Percentiles rank a stretch among this genome's conserved stretches.
Conservation (phyloP, 2,329 filamentous ascomycete species). For the Trichophyton rubrum region DNA sequence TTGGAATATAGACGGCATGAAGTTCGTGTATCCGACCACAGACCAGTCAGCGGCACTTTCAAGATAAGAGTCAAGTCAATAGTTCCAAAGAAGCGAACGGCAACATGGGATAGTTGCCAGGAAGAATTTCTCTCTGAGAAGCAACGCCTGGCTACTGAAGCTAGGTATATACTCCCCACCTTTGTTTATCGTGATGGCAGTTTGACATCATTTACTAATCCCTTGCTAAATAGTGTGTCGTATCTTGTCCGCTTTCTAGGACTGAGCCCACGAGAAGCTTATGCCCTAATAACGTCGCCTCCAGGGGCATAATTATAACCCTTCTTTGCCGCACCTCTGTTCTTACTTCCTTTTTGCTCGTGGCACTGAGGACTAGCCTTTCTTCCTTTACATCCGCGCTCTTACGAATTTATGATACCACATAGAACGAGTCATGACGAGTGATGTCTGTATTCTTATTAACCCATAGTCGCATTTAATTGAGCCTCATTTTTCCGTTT, state of each 20-base stretch:
- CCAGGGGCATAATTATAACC: neutral
- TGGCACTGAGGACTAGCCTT: neutral
- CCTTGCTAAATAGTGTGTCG: conserved; percentile 40
- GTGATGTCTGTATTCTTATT: neutral
- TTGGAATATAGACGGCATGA: conserved; percentile 81
- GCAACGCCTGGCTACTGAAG: conserved; percentile 53
- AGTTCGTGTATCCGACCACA: conserved; percentile 79
- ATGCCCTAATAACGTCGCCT: conserved; percentile 25
- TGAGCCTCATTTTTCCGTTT: neutral
- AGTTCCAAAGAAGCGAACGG: conserved; percentile 50
- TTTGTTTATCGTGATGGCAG: neutral
- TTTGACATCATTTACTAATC: neutral
- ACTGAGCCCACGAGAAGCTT: conserved; percentile 42
- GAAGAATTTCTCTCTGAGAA: conserved; percentile 62
- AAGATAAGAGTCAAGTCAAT: conserved; percentile 75
- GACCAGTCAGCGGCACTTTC: conserved; percentile 80
- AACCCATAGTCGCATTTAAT: neutral
- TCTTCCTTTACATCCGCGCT: neutral
- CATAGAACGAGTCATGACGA: neutral
- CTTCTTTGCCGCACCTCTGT: neutral
- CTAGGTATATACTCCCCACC: conserved; percentile 52
- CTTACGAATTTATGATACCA: conserved; percentile 6
- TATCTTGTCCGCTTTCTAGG: conserved; percentile 54
- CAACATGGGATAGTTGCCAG: conserved; percentile 60
- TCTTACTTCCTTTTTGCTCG: neutral